Evolutionary conservation across 2,329 filamentous ascomycete species (phyloP).

Genomic region (Apiospora pterosperma): DNA sequence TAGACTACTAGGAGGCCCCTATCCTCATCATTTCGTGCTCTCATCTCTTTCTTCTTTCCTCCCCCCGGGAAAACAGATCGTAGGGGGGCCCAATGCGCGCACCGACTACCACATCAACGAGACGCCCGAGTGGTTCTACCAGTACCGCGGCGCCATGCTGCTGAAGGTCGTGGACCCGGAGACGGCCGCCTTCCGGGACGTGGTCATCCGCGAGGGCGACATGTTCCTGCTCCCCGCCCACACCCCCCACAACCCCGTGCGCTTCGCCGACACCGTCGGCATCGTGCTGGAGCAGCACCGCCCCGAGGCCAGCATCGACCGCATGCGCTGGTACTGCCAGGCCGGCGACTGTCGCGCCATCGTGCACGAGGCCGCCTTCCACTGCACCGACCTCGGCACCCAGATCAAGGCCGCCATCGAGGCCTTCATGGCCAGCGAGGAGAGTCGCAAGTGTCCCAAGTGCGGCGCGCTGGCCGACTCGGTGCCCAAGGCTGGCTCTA

Average conservation of each 20-base stretch:
- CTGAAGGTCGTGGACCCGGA: constrained; percentile 77
- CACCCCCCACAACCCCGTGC: constrained; percentile 93
- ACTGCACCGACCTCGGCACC: constrained; percentile 85
- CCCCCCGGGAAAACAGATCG: constrained; percentile 56
- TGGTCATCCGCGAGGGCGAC: constrained; percentile 87
- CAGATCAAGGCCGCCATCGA: constrained; percentile 94
- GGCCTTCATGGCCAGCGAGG: constrained; percentile 63
- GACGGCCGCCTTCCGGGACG: constrained; percentile 67
- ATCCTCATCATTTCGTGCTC: neutral
- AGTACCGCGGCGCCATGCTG: constrained; percentile 89
- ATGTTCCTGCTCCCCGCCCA: constrained; percentile 93
- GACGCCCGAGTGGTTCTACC: constrained; percentile 97
- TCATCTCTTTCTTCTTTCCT: neutral
- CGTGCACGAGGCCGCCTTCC: constrained; percentile 83
- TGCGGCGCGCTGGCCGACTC: constrained; percentile 77
- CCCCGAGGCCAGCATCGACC: constrained; percentile 67
- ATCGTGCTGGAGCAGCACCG: constrained; percentile 86
- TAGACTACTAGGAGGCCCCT: neutral
- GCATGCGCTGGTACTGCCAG: constrained; percentile 86
- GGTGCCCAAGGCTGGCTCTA: constrained; percentile 58
- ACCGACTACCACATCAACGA: constrained; percentile 99
- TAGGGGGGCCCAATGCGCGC: constrained; percentile 91
- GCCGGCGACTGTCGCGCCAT: constrained; percentile 57
- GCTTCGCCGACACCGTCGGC: constrained; percentile 91
- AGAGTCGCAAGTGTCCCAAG: constrained; percentile 68